phyloP scores from a whole-genome alignment of 1,284 basidiomycete species.

The Tylopilus sp. region DNA sequence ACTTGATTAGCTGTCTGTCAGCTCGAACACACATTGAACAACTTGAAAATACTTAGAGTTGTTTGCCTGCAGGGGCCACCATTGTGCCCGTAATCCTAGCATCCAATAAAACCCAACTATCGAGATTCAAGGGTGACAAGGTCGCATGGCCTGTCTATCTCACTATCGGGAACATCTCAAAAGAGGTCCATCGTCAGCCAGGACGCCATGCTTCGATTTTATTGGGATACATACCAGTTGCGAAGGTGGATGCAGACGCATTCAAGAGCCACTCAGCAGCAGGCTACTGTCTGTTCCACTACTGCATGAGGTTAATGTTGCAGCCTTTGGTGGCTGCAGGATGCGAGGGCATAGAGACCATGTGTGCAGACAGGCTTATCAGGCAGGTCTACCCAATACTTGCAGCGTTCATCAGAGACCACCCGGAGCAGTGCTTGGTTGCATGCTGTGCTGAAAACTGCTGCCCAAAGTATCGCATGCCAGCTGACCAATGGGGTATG shows the following conservation, averaged over 20 bases:
- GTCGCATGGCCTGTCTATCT: constrained; percentile 1
- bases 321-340: not conserved
- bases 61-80: not conserved
- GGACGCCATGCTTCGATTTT: not conserved
- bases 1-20: not conserved
- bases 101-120: not conserved
- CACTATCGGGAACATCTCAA: not conserved
- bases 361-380: not conserved
- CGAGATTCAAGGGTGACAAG: not conserved
- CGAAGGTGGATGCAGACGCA: not conserved
- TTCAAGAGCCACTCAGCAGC: not conserved
- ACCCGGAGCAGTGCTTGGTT: not conserved
- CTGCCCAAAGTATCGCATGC: not conserved
- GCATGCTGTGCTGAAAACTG: not conserved
- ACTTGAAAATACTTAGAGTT: not conserved
- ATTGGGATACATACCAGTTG: not conserved
- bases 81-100: not conserved
- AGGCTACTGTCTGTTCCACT: not conserved
- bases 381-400: not conserved
- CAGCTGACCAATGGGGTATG: not conserved
- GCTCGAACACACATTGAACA: too few relatives aligned
- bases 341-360: not conserved
- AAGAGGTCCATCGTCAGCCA: not conserved
- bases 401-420: not conserved
- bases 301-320: not conserved